Evolutionary conservation across 148 eudicot genomes (phyloP).

Genomic region (Agrostemma githago): DNA sequence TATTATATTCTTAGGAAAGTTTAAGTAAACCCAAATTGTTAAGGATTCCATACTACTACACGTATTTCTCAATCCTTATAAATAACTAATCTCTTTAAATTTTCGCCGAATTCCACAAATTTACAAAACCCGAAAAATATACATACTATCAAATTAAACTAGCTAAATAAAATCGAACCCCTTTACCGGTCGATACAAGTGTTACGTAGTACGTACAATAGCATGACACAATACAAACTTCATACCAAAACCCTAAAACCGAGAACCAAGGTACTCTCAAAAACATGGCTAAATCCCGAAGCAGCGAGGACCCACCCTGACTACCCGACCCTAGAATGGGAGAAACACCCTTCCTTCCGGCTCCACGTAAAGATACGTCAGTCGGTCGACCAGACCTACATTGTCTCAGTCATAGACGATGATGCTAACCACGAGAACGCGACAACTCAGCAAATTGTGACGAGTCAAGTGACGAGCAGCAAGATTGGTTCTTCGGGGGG

Average conservation of each 20-base stretch:
- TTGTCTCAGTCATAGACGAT: background rate
- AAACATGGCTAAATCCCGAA: background rate
- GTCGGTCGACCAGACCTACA: background rate
- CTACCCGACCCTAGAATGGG: background rate
- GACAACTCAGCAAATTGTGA: background rate
- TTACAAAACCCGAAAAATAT: too few relatives aligned
- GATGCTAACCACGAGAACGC: background rate
- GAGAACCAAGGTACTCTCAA: background rate
- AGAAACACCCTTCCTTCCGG: background rate
- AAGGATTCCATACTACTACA: too few relatives aligned
- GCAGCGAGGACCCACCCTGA: background rate
- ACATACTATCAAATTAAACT: too few relatives aligned
- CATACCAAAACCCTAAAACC: background rate
- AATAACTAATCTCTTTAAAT: too few relatives aligned
- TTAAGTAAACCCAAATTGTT: too few relatives aligned
- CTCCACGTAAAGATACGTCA: background rate
- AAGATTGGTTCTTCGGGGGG: background rate
- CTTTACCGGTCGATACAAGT: background rate
- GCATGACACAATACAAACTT: background rate
- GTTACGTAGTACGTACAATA: background rate
- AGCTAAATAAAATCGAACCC: too few relatives aligned
- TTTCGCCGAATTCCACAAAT: too few relatives aligned
- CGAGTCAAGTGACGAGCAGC: background rate
- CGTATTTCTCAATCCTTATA: too few relatives aligned
- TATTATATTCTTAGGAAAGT: too few relatives aligned